Base-by-base conservation (phyloP, 768 basidiomycete genomes). In the Collybia nuda region DNA sequence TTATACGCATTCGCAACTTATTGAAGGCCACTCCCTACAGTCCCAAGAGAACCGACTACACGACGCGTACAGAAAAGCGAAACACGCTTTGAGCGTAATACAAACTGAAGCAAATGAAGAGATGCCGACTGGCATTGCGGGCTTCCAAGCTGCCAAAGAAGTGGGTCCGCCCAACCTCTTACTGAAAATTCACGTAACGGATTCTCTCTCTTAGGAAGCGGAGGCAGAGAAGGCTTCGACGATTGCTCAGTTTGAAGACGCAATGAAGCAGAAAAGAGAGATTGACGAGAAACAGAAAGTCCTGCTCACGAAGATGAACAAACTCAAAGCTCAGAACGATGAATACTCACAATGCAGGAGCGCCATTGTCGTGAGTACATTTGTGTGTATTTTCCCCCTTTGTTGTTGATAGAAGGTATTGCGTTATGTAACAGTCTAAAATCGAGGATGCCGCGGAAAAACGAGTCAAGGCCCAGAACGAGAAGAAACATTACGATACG, bases 101-200 rank as follows among this genome's bases (percentile, higher is more conserved):
- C 79, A 85, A 54, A 69, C 77, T 29, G 85, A 87, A 53, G 75
- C 77, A 11, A 87, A 86, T 50, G 85, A 88, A 17, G 86, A 88
- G 11, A 69, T 86, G 63, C 85, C 88, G 1, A 79, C 79, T 6
- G 77, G 79, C 56, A 71, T 88, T n/a, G 71, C 77, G 18, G 78
- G 76, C 12, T 67, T 88, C 12, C 71, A 85, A 51, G 72, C 66
- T 9, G 80, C 76, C 4, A 80, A 82, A 61, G 63, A 74, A 56
- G 87, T 84, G 56, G 23, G 77, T 62, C 12, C 12, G 18, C 22
- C 11, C 17, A 48, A n/a, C 6, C n/a, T 41, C 7, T 52, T 19
- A 23, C 9, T 36, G 5, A 40, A 11, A 9, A 11, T 9, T 37
- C 38, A n/a, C 11, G 29, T 54, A 14, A 41, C 45, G 36, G 55